Percentiles rank a stretch among this genome's conserved stretches.
Conservation (phyloP, 2,329 filamentous ascomycete genomes). For the Ceratocystis cacaofunesta region DNA sequence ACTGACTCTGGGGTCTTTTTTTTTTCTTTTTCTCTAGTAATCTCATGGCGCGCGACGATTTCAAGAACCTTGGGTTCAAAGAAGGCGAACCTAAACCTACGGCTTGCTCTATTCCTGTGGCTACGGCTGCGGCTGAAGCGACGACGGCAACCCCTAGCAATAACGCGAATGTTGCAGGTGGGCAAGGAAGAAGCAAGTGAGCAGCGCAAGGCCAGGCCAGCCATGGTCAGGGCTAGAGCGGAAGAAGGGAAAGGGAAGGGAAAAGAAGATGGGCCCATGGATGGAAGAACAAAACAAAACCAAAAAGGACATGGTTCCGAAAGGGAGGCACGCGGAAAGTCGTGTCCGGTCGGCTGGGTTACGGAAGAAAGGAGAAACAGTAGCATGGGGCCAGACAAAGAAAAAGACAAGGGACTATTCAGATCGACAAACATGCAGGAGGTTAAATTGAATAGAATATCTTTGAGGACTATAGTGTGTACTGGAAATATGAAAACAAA, state of each 20-base stretch:
- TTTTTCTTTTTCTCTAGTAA: constrained; percentile 41
- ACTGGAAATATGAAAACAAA: neutral
- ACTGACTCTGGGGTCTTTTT: neutral
- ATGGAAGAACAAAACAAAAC: neutral
- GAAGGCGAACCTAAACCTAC: neutral
- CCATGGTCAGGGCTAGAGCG: neutral
- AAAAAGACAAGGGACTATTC: neutral
- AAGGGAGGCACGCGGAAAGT: neutral
- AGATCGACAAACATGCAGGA: neutral
- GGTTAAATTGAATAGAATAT: no score
- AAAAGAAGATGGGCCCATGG: neutral
- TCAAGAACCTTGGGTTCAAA: constrained; percentile 76
- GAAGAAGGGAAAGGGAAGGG: neutral
- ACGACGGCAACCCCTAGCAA: constrained; percentile 15
- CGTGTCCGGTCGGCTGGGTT: neutral
- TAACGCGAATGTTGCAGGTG: constrained; percentile 17
- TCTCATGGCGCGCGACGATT: constrained; percentile 88
- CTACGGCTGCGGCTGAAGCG: neutral
- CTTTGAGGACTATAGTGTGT: no score
- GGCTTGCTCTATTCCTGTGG: neutral
- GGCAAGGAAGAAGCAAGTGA: neutral
- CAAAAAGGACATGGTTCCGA: neutral
- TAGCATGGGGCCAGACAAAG: neutral
- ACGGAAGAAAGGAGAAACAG: neutral
- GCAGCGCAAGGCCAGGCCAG: neutral